These are phyloP conservation scores for Chrysoporthe cubensis DNA, from an alignment of 2,329 filamentous ascomycete species.

Conservation along the genomic window DNA sequence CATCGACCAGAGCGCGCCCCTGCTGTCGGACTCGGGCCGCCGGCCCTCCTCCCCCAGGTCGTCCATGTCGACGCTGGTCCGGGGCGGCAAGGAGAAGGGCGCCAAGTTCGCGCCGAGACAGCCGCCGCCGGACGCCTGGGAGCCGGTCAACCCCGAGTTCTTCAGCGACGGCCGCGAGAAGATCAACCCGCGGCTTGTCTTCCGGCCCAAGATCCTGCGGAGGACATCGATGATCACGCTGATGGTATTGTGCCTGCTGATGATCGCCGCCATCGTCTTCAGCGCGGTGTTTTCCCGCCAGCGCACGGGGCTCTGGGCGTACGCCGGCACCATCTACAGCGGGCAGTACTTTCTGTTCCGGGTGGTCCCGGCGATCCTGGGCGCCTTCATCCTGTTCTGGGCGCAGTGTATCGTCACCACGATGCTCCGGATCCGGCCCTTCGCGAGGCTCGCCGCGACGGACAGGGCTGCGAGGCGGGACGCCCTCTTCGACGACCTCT, in stretches of 20 bases:
- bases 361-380: constrained; percentile 80
- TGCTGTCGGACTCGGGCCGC: constrained; percentile 21
- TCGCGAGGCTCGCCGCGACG: constrained; percentile 73
- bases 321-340: constrained; percentile 68
- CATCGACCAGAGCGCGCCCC: constrained; percentile 26
- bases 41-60: constrained; percentile 24
- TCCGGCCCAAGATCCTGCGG: constrained; percentile 73
- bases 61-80: constrained; percentile 29
- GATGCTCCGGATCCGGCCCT: constrained; percentile 77
- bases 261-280: constrained; percentile 74
- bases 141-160: constrained; percentile 37
- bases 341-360: constrained; percentile 83
- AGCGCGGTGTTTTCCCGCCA: constrained; percentile 69
- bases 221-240: constrained; percentile 65
- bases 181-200: constrained; percentile 57
- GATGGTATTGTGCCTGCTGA: constrained; percentile 65
- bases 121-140: constrained; percentile 29
- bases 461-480: constrained; percentile 62
- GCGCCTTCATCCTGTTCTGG: constrained; percentile 73
- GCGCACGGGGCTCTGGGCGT: constrained; percentile 69
- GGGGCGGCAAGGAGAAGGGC: constrained; percentile 18
- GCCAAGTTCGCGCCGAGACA: constrained; percentile 8
- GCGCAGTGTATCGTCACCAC: constrained; percentile 74
- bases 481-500: constrained; percentile 69
- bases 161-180: constrained; percentile 40